Conservation (phyloP, 495 filamentous ascomycete species). For the Lophiostoma macrostomum region DNA sequence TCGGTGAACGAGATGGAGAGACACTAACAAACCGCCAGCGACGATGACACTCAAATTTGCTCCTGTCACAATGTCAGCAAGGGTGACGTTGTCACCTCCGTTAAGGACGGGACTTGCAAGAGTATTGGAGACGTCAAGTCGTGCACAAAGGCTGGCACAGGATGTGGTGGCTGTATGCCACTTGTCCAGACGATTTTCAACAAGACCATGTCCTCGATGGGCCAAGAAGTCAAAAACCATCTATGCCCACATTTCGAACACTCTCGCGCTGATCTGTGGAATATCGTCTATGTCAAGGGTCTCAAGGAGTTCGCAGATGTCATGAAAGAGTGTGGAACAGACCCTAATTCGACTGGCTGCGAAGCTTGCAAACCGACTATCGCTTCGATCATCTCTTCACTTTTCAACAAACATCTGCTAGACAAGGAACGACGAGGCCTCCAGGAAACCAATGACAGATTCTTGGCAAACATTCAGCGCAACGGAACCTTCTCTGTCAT, state of each 20-base stretch:
- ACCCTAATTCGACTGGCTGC: slow-evolving; percentile 74
- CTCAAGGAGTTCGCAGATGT: slow-evolving; percentile 73
- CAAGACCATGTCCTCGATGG: slow-evolving; percentile 84
- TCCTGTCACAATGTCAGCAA: slow-evolving; percentile 97
- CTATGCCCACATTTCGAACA: slow-evolving; percentile 85
- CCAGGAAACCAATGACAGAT: slow-evolving; percentile 92
- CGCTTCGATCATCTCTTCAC: slow-evolving; percentile 76
- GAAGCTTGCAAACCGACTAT: slow-evolving; percentile 89
- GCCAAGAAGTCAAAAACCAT: slow-evolving; percentile 82
- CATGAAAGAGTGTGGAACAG: slow-evolving; percentile 78
- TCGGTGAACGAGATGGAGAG: background rate
- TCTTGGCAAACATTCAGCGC: slow-evolving; percentile 90
- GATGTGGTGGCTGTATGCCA: slow-evolving; percentile 93
- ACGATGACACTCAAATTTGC: slow-evolving; percentile 88
- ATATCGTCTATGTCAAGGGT: slow-evolving; percentile 82
- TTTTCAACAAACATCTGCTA: slow-evolving; percentile 88
- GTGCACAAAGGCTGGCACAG: slow-evolving; percentile 92
- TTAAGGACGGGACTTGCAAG: slow-evolving; percentile 83
- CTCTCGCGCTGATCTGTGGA: slow-evolving; percentile 84
- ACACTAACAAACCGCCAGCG: slow-evolving; percentile 43
- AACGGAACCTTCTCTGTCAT: slow-evolving; percentile 93
- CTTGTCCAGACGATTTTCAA: slow-evolving; percentile 92
- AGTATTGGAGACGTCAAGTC: slow-evolving; percentile 84
- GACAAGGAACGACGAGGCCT: slow-evolving; percentile 69
- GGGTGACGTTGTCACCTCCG: slow-evolving; percentile 67